Evolutionary conservation across 495 filamentous ascomycete species (phyloP), one percentile per base, ranked within the genome.

Genomic region (Penicillium flavigenum): DNA sequence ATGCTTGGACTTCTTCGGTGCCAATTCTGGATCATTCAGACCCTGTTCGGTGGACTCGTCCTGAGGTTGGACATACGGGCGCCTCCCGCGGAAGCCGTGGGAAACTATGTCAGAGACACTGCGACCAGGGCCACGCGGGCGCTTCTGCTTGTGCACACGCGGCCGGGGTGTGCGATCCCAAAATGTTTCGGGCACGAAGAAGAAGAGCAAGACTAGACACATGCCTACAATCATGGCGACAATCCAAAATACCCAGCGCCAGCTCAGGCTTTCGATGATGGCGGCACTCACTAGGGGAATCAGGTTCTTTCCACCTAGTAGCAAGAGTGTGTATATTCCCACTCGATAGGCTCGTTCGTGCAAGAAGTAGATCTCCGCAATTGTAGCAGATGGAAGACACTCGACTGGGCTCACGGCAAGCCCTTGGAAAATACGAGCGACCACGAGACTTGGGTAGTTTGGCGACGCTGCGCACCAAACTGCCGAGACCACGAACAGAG

Each of bases 311-410:
- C 94, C 94, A 11, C 92, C 90, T 0, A 98, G 81, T 12, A 97
- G 79, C 3, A 97, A 71, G 11, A 98, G 73, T 0, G 93, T 96
- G 68, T 98, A 98, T 20, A 97, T 91, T n/a, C 94, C 94, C 34
- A 98, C 83, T 9, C 94, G 87, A 66, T 92, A 98, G 2, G 94
- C 94, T 42, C 93, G 80, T 73, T 98, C 94, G 60, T 98, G 94
- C 17, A 98, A 76, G 66, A 96, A 97, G 76, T 91, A 98, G 59
- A 98, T 97, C 71, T 98, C 94, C 8, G 92, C 92, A 59, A 98
- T 91, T 1, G 92, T 96, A 12, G 94, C 94, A 4, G 91, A 96
- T 0, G 94, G 94, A 47, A 98, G 81, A 63, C 91, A 93, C 71
- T 98, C 94, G n/a, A 95, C 90, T 0, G 92, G 90, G 54, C 86